A percentile compares a stretch with the other conserved stretches of the same genome.
Conservation (phyloP, 257 asterid species). For the Voacanga thouarsii region DNA sequence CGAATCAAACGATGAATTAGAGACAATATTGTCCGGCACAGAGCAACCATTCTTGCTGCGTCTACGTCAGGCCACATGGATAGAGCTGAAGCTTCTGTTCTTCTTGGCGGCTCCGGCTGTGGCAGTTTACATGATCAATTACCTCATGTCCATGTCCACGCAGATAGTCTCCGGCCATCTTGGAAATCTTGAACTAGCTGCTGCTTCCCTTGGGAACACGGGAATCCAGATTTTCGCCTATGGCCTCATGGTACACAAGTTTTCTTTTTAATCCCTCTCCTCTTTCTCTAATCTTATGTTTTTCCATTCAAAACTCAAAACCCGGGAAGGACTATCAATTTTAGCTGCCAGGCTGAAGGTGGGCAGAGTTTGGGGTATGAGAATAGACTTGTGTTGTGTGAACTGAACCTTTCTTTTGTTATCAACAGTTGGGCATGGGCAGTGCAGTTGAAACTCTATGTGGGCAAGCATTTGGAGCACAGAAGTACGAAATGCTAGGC, state of each 20-base stretch:
- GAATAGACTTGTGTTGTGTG: no score
- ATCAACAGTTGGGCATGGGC: constrained; percentile 31
- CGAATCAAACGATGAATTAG: constrained; percentile 19
- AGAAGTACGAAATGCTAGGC: constrained; percentile 27
- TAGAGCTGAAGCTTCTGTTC: constrained; percentile 22
- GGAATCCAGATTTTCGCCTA: constrained; percentile 27
- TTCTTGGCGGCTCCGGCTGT: constrained; percentile 29
- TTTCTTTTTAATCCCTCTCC: not conserved
- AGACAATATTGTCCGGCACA: constrained; percentile 5
- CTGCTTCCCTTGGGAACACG: constrained; percentile 26
- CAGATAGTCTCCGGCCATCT: constrained; percentile 28
- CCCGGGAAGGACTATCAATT: no score
- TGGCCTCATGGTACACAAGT: constrained; percentile 24
- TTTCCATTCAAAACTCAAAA: not conserved
- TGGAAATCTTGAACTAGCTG: constrained; percentile 29
- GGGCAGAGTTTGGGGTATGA: no score
- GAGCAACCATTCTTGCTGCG: constrained; percentile 14
- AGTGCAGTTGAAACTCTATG: constrained; percentile 35
- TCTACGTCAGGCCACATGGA: constrained; percentile 17
- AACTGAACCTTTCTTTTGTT: not conserved
- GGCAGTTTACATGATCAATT: constrained; percentile 27
- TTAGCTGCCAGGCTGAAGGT: no score
- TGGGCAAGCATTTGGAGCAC: constrained; percentile 33
- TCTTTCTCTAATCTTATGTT: not conserved
- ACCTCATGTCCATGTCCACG: constrained; percentile 29